phyloP scores from a whole-genome alignment of 148 eudicot genomes.

The Simmondsia chinensis region DNA sequence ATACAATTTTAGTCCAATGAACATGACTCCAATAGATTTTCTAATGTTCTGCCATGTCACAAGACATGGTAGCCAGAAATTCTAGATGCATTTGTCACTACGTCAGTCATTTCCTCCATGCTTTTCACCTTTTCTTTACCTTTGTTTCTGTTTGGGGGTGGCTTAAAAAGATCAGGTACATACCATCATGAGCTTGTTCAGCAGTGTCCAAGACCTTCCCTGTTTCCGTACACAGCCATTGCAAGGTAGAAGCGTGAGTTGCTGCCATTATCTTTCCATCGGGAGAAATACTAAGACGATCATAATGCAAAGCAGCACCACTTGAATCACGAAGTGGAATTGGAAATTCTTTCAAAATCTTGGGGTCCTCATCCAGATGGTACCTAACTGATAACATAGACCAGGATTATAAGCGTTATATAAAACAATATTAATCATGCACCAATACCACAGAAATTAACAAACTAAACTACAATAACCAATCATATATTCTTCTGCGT shows the following conservation, averaged over 20 bases:
- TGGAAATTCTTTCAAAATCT: conserved; percentile 83
- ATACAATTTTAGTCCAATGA: too few relatives aligned
- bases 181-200: conserved; percentile 92
- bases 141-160: neutral
- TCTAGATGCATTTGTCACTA: too few relatives aligned
- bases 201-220: conserved; percentile 84
- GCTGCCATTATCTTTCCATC: conserved; percentile 91
- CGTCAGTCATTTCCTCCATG: too few relatives aligned
- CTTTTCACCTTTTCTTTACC: neutral
- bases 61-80: too few relatives aligned
- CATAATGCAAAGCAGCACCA: conserved; percentile 78
- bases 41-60: too few relatives aligned
- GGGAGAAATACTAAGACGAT: conserved; percentile 77
- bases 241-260: conserved; percentile 75
- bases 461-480: too few relatives aligned
- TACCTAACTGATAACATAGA: conserved; percentile 61
- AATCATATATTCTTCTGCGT: too few relatives aligned
- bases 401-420: conserved; percentile 4
- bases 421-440: too few relatives aligned
- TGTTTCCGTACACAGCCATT: conserved; percentile 83
- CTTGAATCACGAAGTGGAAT: conserved; percentile 79
- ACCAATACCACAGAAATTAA: too few relatives aligned
- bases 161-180: conserved; percentile 5
- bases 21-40: too few relatives aligned
- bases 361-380: conserved; percentile 97